Percentiles rank a stretch among this genome's conserved stretches.
phyloP scores from a whole-genome alignment of 1,284 basidiomycete genomes.

The Apiotrichum sp. region DNA sequence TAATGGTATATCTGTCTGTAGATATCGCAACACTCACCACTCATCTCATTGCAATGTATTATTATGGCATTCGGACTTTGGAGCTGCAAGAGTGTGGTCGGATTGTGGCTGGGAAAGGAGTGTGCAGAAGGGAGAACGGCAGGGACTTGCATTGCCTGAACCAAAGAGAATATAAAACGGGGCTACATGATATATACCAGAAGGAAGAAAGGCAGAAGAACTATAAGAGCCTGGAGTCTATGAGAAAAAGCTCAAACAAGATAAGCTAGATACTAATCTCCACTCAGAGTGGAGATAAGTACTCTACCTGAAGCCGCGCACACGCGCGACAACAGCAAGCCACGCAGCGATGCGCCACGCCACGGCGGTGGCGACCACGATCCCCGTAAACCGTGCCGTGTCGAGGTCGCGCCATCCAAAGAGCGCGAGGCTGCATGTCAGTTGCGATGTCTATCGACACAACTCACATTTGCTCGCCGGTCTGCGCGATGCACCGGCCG shows the following conservation, averaged over 20 bases:
- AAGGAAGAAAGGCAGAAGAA: too few species aligned
- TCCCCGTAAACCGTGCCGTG: slow-evolving; percentile 44
- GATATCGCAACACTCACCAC: neutral
- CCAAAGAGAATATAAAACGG: too few species aligned
- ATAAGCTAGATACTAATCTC: too few species aligned
- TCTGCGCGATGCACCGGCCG: slow-evolving; percentile 47
- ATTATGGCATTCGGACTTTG: neutral
- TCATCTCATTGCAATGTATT: neutral
- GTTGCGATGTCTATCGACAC: too few species aligned
- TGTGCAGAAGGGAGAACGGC: too few species aligned
- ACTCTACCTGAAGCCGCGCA: slow-evolving; percentile 24
- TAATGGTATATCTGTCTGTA: neutral
- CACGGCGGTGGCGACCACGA: slow-evolving; percentile 39
- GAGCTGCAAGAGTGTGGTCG: too few species aligned
- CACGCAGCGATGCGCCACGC: slow-evolving; percentile 38
- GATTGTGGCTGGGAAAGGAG: too few species aligned
- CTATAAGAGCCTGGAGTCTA: too few species aligned
- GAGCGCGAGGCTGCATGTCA: slow-evolving; percentile 27
- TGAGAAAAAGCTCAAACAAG: too few species aligned
- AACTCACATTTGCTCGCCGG: slow-evolving; percentile 46
- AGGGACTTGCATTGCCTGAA: too few species aligned
- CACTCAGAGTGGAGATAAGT: too few species aligned
- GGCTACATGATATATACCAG: too few species aligned
- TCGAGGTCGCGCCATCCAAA: slow-evolving; percentile 41
- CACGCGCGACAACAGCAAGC: slow-evolving; percentile 21